Evolutionary conservation across 2,329 filamentous ascomycete genomes (phyloP).

Genomic region (Fusarium sp.): DNA sequence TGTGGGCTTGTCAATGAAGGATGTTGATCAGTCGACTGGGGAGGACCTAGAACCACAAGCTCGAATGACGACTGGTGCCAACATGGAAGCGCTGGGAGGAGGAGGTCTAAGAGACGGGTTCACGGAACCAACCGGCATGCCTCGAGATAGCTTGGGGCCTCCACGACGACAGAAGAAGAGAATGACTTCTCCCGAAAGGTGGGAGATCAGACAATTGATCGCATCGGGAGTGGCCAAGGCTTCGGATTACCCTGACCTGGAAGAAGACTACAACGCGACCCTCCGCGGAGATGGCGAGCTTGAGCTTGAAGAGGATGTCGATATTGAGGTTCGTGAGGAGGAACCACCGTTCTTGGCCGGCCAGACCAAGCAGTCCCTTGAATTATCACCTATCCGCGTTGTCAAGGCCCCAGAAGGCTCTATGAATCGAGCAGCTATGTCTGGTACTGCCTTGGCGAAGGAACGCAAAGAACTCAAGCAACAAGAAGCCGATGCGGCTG

Average conservation of each 20-base stretch:
- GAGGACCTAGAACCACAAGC: constrained; percentile 82
- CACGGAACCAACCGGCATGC: constrained; percentile 53
- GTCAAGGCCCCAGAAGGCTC: constrained; percentile 99
- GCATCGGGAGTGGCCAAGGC: constrained; percentile 93
- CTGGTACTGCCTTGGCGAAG: constrained; percentile 86
- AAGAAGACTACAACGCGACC: constrained; percentile 92
- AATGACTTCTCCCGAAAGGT: constrained; percentile 95
- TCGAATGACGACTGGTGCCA: constrained; percentile 87
- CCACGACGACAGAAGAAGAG: constrained; percentile 80
- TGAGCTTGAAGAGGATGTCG: constrained; percentile 94
- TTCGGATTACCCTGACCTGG: constrained; percentile 91
- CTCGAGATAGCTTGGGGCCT: constrained; percentile 52
- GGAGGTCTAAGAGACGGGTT: constrained; percentile 69
- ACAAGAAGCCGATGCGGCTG: constrained; percentile 82
- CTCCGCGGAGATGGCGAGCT: constrained; percentile 86
- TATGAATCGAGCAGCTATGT: constrained; percentile 95
- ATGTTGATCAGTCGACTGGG: constrained; percentile 91
- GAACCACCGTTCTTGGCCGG: constrained; percentile 96
- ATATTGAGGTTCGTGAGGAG: constrained; percentile 96
- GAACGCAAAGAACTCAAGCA: constrained; percentile 90
- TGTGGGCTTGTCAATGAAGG: constrained; percentile 95
- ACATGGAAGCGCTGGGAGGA: constrained; percentile 82
- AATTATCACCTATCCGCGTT: constrained; percentile 93
- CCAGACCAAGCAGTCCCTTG: constrained; percentile 95
- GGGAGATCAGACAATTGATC: constrained; percentile 97